Conservation (phyloP, 2,329 filamentous ascomycete species). For the Albophoma yamanashiensis region DNA sequence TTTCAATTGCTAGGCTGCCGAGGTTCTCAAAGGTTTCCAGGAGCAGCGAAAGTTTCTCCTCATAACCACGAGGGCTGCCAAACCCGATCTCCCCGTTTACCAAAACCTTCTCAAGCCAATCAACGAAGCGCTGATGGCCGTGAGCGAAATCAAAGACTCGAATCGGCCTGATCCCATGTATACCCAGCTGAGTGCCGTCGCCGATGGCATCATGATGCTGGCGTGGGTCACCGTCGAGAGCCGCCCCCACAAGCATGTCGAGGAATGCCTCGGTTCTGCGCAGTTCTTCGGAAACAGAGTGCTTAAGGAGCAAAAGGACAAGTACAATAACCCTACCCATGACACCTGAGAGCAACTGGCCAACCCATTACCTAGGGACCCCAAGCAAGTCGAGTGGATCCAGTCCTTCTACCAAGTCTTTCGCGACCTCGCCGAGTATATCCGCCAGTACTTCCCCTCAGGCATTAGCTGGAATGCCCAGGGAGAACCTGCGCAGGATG, state of each 20-base stretch:
- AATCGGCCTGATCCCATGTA: conserved; percentile 68
- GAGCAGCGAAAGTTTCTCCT: conserved; percentile 83
- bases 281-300: conserved; percentile 95
- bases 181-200: conserved; percentile 75
- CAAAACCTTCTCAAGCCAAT: conserved; percentile 78
- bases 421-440: conserved; percentile 70
- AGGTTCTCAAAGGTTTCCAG: conserved; percentile 56
- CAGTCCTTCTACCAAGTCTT: conserved; percentile 89
- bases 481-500: conserved; percentile 62
- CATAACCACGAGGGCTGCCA: conserved; percentile 83
- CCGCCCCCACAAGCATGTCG: conserved; percentile 77
- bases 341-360: neutral
- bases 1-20: conserved; percentile 28
- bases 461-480: conserved; percentile 82
- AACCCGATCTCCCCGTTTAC: conserved; percentile 63
- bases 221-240: conserved; percentile 82
- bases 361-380: conserved; percentile 45
- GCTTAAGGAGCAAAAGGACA: conserved; percentile 78
- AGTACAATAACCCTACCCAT: conserved; percentile 20
- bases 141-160: conserved; percentile 70
- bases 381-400: conserved; percentile 76
- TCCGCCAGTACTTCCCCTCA: conserved; percentile 69
- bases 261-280: conserved; percentile 70
- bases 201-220: conserved; percentile 80
- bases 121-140: conserved; percentile 69